Conservation (phyloP, 805 yeast genomes). For the Saccharomycopsis javanensis region DNA sequence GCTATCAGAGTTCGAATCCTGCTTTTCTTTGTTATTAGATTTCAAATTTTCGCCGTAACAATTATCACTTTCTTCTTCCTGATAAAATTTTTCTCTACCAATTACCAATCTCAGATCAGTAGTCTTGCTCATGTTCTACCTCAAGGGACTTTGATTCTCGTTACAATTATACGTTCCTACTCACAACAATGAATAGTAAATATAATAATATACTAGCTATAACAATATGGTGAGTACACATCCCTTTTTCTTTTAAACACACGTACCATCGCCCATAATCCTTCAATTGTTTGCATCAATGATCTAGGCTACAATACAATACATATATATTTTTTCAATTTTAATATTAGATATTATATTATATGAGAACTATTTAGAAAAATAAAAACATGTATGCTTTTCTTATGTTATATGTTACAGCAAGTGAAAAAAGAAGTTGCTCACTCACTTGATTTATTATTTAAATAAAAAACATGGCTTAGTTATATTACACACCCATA, state of each 20-base stretch:
- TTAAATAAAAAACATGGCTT: background rate
- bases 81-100: background rate
- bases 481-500: background rate
- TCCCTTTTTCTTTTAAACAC: too few species aligned
- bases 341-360: background rate
- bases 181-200: too few species aligned
- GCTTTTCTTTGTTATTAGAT: too few species aligned
- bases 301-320: too few species aligned
- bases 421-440: background rate
- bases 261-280: too few species aligned
- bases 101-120: background rate
- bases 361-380: background rate
- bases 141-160: too few species aligned
- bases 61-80: background rate
- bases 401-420: background rate
- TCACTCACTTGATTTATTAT: background rate
- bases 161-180: too few species aligned
- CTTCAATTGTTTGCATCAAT: too few species aligned
- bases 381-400: background rate
- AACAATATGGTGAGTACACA: too few species aligned
- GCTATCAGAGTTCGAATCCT: too few species aligned
- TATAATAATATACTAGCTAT: too few species aligned
- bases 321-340: background rate
- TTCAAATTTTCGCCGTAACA: too few species aligned
- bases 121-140: background rate